A percentile compares a stretch with the other conserved stretches of the same genome.
phyloP scores from a whole-genome alignment of 2,329 filamentous ascomycete species.

The Raffaelea albimanens region DNA sequence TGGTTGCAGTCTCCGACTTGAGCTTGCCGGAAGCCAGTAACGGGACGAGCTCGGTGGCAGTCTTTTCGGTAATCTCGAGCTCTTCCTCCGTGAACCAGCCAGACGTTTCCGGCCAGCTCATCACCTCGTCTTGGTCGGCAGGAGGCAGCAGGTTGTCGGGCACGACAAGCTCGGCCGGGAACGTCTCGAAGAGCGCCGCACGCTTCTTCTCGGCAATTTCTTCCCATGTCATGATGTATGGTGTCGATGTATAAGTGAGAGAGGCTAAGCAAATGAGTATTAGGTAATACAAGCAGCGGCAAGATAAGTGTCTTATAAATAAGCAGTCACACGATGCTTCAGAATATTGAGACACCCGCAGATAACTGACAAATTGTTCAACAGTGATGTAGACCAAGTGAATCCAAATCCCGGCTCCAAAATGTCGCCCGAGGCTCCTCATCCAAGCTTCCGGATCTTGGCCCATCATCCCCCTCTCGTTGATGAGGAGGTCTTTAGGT shows the following conservation, averaged over 20 bases:
- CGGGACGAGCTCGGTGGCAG: constrained; percentile 23
- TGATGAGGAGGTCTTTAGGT: no score
- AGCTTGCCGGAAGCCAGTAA: constrained; percentile 27
- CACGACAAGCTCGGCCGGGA: constrained; percentile 50
- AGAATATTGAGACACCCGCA: no score
- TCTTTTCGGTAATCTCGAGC: constrained; percentile 26
- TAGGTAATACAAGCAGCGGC: no score
- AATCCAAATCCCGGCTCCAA: no score
- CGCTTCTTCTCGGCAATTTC: constrained; percentile 32
- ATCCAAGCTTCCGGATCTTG: no score
- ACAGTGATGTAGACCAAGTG: no score
- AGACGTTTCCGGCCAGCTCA: constrained; percentile 42
- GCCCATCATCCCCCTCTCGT: no score
- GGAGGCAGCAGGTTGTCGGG: constrained; percentile 43
- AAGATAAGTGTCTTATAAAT: no score
- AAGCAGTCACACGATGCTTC: no score
- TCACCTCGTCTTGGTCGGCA: constrained; percentile 44
- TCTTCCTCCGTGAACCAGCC: constrained; percentile 47
- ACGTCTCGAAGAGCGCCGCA: constrained; percentile 31
- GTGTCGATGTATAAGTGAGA: background rate
- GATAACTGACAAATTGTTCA: no score
- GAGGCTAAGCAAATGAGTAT: background rate
- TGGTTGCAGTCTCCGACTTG: constrained; percentile 23
- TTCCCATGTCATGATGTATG: constrained; percentile 28
- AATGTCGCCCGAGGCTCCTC: no score